phyloP scores from a whole-genome alignment of 495 filamentous ascomycete genomes.

The Coniosporium apollinis region DNA sequence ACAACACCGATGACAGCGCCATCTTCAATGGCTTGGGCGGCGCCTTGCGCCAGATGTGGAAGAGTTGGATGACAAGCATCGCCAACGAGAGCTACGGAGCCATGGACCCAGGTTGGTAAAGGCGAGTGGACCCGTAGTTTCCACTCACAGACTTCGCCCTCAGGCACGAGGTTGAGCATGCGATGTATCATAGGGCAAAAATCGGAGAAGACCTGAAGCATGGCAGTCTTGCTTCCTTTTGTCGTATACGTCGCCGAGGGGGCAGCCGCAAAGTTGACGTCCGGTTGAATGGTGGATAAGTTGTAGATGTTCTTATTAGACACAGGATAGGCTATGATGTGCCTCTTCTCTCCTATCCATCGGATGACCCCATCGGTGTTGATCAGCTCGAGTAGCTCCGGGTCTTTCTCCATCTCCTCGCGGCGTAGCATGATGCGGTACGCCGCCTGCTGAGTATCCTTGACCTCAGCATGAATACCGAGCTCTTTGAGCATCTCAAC shows the following conservation, averaged over 20 bases:
- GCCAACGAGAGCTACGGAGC: conserved; percentile 50
- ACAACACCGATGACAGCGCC: conserved; percentile 53
- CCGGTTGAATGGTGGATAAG: conserved; percentile 57
- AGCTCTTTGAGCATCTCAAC: conserved; percentile 41
- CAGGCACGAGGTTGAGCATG: conserved; percentile 63
- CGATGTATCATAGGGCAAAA: conserved; percentile 57
- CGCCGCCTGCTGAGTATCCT: conserved; percentile 63
- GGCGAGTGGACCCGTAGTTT: conserved; percentile 54
- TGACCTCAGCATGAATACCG: conserved; percentile 37
- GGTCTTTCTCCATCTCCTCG: conserved; percentile 46
- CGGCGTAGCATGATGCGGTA: conserved; percentile 70
- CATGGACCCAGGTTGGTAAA: conserved; percentile 52
- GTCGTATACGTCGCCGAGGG: conserved; percentile 66
- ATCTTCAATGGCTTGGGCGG: conserved; percentile 75
- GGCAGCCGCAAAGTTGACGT: conserved; percentile 52
- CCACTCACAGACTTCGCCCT: conserved; percentile 71
- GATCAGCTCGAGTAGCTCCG: conserved; percentile 49
- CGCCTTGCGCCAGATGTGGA: conserved; percentile 63
- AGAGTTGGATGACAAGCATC: conserved; percentile 70
- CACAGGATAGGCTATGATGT: conserved; percentile 76
- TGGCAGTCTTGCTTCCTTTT: conserved; percentile 46
- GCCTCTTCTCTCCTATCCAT: conserved; percentile 62
- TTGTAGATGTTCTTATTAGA: conserved; percentile 63
- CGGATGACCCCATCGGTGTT: conserved; percentile 50
- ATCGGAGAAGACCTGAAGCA: conserved; percentile 49